Evolutionary conservation across 2,329 filamentous ascomycete genomes (phyloP).

Genomic region (Talaromyces amestolkiae): DNA sequence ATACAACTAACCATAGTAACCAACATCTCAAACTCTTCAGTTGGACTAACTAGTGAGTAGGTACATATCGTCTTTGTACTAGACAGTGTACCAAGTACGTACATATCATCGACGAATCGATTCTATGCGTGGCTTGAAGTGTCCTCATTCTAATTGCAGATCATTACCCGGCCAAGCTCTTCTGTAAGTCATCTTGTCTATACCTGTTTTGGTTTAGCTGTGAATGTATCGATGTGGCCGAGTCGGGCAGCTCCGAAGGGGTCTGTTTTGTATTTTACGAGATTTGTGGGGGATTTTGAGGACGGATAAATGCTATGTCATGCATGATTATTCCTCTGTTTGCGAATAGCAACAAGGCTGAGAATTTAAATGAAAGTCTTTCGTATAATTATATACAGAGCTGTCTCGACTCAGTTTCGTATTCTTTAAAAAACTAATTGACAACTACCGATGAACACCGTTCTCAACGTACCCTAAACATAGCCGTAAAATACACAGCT

Average conservation of each 20-base stretch:
- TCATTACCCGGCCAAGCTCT: constrained; percentile 6
- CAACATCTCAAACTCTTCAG: background rate
- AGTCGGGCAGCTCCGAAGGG: background rate
- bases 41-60: background rate
- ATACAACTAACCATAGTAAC: background rate
- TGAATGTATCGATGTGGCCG: background rate
- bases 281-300: background rate
- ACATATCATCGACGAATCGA: background rate
- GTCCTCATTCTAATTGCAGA: constrained; percentile 11
- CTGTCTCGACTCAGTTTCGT: background rate
- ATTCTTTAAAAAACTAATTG: background rate
- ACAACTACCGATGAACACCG: background rate
- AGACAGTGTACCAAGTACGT: background rate
- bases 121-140: background rate
- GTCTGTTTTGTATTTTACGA: background rate
- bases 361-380: background rate
- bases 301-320: background rate
- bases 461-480: background rate
- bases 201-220: background rate
- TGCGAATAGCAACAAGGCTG: background rate
- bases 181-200: background rate
- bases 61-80: background rate
- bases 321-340: background rate
- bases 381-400: background rate
- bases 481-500: background rate